phyloP scores from a whole-genome alignment of 805 yeast species.

The Sugiyamaella valdiviana region DNA sequence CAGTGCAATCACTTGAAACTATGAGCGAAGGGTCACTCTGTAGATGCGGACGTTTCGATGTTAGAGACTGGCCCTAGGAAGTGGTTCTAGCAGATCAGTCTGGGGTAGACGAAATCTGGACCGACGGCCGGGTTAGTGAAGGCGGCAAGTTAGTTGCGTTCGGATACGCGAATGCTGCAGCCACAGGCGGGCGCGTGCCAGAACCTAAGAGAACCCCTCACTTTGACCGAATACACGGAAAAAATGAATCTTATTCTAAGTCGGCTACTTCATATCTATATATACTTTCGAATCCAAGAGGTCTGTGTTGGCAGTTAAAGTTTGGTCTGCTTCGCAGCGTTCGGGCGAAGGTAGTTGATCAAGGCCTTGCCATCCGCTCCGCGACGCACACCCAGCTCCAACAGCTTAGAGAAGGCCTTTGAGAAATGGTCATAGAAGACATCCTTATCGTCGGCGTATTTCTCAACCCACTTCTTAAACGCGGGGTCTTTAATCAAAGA shows the following conservation, averaged over 20 bases:
- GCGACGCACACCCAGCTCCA: slow-evolving; percentile 72
- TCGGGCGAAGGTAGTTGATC: slow-evolving; percentile 25
- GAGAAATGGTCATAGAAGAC: slow-evolving; percentile 60
- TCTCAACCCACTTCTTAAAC: slow-evolving; percentile 55
- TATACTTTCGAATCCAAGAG: too few species aligned
- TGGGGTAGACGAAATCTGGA: neutral
- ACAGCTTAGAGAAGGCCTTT: slow-evolving; percentile 57
- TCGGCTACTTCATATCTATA: neutral
- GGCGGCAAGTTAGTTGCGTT: too few species aligned
- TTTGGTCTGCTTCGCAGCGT: slow-evolving; percentile 11
- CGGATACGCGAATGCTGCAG: too few species aligned
- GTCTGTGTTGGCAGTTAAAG: neutral
- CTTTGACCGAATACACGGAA: too few species aligned
- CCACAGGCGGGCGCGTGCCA: too few species aligned
- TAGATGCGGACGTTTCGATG: neutral
- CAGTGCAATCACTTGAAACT: neutral
- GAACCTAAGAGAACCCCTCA: too few species aligned
- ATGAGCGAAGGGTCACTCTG: neutral
- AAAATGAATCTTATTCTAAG: too few species aligned
- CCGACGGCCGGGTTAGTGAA: neutral
- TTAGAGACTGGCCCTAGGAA: neutral
- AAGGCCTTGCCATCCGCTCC: slow-evolving; percentile 33
- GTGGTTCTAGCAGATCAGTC: too few species aligned
- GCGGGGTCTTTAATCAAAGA: slow-evolving; percentile 56
- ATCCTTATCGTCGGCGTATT: slow-evolving; percentile 61